Evolutionary conservation across 495 filamentous ascomycete genomes (phyloP), one percentile per base, ranked within the genome.

Genomic region (Letharia columbiana): DNA sequence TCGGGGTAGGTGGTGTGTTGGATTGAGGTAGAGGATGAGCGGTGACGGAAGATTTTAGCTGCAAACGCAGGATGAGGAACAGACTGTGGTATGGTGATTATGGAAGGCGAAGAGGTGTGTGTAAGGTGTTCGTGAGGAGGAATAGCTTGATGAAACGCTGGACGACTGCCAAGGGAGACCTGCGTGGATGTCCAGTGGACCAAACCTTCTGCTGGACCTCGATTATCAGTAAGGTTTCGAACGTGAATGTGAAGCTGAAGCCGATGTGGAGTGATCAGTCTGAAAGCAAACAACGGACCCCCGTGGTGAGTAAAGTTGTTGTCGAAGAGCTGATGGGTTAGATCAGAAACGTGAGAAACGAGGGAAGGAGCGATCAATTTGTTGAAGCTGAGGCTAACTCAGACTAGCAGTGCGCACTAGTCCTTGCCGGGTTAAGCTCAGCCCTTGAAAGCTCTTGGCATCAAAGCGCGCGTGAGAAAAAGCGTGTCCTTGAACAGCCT

Each of bases 41-140:
- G 60, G 66, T 64, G 65, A 68, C 57, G 45, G 68, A 35, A 60
- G 33, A 64, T 44, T 61, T 67, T 59, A 66, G 60, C 63, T 62
- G 59, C 52, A 54, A 68, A 68, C 59, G 63, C 66, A 68, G 66
- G 54, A 60, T 62, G 42, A 62, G 23, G 33, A 60, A 63, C 39
- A 52, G 57, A 66, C 42, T 58, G 67, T 66, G 62, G 66, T 63
- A 59, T 62, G 28, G 49, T 65, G 57, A 61, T 42, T 56, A 31
- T 69, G 67, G 58, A 66, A 64, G 70, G 70, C 66, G 66, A 64
- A 66, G 67, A 49, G 56, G 64, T 69, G 67, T 31, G 57, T 50
- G 59, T 50, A 18, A 62, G 63, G 50, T 66, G 60, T 66, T 64
- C 62, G 60, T 62, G 59, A 67, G 68, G 60, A 62, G 65, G 45